These are phyloP conservation scores for Penicillium brasilianum DNA, from an alignment of 2,329 filamentous ascomycete genomes.

Conservation along the genomic window DNA sequence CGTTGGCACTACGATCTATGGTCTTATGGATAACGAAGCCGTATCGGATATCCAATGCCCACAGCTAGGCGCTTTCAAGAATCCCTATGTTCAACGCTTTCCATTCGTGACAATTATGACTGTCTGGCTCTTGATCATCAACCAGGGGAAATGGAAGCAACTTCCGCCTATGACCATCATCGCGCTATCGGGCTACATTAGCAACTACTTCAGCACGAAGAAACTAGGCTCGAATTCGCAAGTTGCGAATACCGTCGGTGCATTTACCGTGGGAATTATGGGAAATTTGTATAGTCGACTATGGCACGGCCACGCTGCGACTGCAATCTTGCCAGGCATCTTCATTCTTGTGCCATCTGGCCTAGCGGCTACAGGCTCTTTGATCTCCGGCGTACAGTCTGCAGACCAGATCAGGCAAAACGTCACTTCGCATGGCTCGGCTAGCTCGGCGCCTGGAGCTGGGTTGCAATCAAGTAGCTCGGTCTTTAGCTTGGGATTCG, in stretches of 20 bases:
- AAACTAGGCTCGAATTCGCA: conserved; percentile 74
- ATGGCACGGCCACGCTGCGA: conserved; percentile 77
- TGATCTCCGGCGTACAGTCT: conserved; percentile 60
- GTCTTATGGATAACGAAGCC: conserved; percentile 60
- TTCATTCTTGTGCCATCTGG: conserved; percentile 70
- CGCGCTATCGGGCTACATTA: conserved; percentile 72
- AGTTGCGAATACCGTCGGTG: conserved; percentile 76
- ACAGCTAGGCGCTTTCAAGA: conserved; percentile 37
- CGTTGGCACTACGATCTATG: conserved; percentile 66
- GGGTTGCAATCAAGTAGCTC: conserved; percentile 24
- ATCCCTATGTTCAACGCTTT: conserved; percentile 60
- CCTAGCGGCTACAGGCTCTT: conserved; percentile 60
- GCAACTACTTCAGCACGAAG: conserved; percentile 48
- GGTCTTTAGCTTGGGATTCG: conserved; percentile 44
- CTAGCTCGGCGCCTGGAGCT: conserved; percentile 23
- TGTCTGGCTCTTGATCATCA: conserved; percentile 75
- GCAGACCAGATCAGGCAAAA: conserved; percentile 57
- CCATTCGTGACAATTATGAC: conserved; percentile 75
- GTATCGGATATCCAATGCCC: conserved; percentile 54
- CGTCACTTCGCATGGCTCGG: conserved; percentile 19
- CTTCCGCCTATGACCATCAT: conserved; percentile 76
- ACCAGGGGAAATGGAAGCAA: conserved; percentile 80
- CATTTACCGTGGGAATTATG: conserved; percentile 73
- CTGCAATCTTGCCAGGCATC: conserved; percentile 83
- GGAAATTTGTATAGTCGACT: conserved; percentile 76